phyloP scores from a whole-genome alignment of 768 basidiomycete genomes.

The Suillus subaureus region DNA sequence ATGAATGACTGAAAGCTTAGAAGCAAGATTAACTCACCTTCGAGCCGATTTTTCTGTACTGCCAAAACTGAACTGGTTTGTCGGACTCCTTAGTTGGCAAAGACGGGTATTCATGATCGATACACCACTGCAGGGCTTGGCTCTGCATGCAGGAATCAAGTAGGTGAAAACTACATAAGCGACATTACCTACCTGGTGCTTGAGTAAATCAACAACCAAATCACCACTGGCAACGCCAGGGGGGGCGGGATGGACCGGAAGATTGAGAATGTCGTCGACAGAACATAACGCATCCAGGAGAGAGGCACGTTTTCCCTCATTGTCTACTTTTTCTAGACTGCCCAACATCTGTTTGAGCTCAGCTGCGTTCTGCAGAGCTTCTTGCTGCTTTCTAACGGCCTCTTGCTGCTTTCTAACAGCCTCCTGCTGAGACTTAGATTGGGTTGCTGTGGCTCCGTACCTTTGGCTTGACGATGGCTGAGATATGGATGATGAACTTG shows the following conservation, averaged over 20 bases:
- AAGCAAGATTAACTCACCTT: constrained; percentile 46
- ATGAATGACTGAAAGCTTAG: neutral
- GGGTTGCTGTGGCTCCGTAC: constrained; percentile 13
- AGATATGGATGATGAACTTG: constrained; percentile 7
- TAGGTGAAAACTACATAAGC: neutral
- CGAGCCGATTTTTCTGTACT: constrained; percentile 53
- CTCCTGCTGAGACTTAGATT: constrained; percentile 39
- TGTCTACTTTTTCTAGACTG: constrained; percentile 74
- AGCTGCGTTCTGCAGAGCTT: constrained; percentile 58
- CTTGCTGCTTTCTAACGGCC: constrained; percentile 40
- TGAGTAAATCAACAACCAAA: constrained; percentile 71
- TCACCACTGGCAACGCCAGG: constrained; percentile 70
- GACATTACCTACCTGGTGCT: constrained; percentile 65
- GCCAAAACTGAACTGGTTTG: constrained; percentile 89
- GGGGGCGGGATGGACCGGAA: constrained; percentile 72
- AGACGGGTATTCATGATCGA: constrained; percentile 76
- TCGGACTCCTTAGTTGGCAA: constrained; percentile 70
- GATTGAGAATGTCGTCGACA: constrained; percentile 66
- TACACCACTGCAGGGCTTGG: constrained; percentile 87
- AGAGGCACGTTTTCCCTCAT: constrained; percentile 70
- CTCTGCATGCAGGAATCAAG: constrained; percentile 42
- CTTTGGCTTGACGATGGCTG: constrained; percentile 25
- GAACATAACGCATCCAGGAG: constrained; percentile 71
- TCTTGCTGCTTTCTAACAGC: constrained; percentile 37
- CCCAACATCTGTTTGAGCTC: constrained; percentile 69